Conservation (phyloP, 768 basidiomycete genomes). For the Tremella yokohamensis region DNA sequence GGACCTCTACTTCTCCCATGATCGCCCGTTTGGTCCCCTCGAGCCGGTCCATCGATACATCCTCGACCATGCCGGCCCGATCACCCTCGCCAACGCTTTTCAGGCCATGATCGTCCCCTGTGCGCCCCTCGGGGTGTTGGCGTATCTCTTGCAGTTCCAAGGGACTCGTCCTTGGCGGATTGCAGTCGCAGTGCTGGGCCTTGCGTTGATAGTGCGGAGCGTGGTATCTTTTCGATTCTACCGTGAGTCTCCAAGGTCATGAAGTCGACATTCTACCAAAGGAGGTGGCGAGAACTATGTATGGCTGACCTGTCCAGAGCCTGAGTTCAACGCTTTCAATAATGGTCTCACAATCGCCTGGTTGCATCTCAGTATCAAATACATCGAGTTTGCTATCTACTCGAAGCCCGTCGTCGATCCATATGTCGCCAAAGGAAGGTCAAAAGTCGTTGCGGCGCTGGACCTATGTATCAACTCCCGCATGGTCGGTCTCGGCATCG, state of each 20-base stretch:
- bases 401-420: constrained; percentile 29
- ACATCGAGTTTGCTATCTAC: constrained; percentile 31
- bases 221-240: constrained; percentile 20
- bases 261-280: background rate
- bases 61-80: constrained; percentile 16
- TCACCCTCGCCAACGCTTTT: constrained; percentile 21
- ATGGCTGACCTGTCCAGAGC: constrained; percentile 9
- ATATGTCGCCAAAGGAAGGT: constrained; percentile 21
- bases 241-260: constrained; percentile 13
- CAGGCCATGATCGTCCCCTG: constrained; percentile 21
- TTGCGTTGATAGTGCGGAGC: constrained; percentile 10
- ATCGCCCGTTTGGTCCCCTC: constrained; percentile 28
- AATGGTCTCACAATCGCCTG: constrained; percentile 27
- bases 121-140: constrained; percentile 24
- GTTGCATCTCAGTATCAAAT: constrained; percentile 29
- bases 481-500: constrained; percentile 30
- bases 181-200: constrained; percentile 13
- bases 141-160: constrained; percentile 24
- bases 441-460: constrained; percentile 18
- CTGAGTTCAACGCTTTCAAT: constrained; percentile 30
- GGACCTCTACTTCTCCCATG: background rate
- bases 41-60: constrained; percentile 28
- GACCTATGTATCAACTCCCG: constrained; percentile 30
- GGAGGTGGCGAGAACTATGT: background rate
- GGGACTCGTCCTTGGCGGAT: constrained; percentile 16